These are phyloP conservation scores for Fusarium veterinarium DNA, from an alignment of 2,329 filamentous ascomycete species.

Conservation along the genomic window DNA sequence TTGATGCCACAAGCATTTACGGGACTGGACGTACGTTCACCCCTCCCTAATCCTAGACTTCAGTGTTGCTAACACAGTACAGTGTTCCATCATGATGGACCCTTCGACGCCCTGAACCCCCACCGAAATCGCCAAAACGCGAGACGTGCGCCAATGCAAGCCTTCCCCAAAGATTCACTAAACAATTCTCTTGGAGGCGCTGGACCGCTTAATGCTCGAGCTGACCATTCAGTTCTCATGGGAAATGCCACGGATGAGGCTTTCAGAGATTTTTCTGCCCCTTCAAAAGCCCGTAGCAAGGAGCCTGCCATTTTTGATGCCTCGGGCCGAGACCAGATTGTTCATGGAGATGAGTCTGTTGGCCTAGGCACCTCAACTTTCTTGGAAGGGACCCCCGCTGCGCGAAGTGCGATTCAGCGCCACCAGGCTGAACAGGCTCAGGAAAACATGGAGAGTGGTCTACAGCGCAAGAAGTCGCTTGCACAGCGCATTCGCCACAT, in stretches of 20 bases:
- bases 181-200: conserved; percentile 93
- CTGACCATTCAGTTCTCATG: conserved; percentile 90
- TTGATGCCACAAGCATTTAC: conserved; percentile 96
- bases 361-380: conserved; percentile 96
- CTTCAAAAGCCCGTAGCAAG: conserved; percentile 49
- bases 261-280: conserved; percentile 78
- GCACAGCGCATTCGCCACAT: conserved; percentile 92
- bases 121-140: conserved; percentile 89
- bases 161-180: conserved; percentile 89
- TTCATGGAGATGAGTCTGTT: conserved; percentile 85
- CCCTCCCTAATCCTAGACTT: neutral
- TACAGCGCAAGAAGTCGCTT: conserved; percentile 93
- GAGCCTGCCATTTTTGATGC: conserved; percentile 74
- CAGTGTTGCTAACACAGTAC: conserved; percentile 14
- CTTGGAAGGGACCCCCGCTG: conserved; percentile 91
- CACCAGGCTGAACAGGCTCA: conserved; percentile 75
- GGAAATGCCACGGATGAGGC: conserved; percentile 84
- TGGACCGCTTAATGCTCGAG: conserved; percentile 82
- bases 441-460: conserved; percentile 67
- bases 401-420: conserved; percentile 80
- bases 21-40: conserved; percentile 82
- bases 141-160: conserved; percentile 91
- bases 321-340: conserved; percentile 71
- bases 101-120: conserved; percentile 95
- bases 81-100: conserved; percentile 98